These are phyloP conservation scores for Mycothermus thermophilus DNA, from an alignment of 495 filamentous ascomycete genomes.

Conservation along the genomic window DNA sequence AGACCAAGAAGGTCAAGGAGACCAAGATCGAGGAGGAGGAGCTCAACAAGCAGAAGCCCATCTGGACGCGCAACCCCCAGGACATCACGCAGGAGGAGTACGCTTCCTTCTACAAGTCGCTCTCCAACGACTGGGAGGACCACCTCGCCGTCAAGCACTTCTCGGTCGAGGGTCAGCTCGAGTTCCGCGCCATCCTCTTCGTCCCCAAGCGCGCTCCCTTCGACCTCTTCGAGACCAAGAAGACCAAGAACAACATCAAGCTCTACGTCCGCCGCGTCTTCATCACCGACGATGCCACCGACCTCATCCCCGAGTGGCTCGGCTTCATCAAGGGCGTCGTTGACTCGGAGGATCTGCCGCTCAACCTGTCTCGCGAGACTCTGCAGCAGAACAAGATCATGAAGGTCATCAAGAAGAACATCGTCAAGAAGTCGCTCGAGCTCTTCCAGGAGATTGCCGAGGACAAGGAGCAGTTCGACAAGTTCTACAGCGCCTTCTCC, in stretches of 20 bases:
- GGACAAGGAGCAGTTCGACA: conserved; percentile 99
- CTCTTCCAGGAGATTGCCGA: conserved; percentile 97
- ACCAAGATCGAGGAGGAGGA: conserved; percentile 97
- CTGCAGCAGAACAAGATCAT: conserved; percentile 99
- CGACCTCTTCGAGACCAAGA: conserved; percentile 99
- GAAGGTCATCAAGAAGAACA: conserved; percentile 99
- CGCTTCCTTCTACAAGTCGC: conserved; percentile 97
- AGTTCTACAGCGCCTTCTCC: conserved; percentile 98
- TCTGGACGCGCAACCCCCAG: conserved; percentile 96
- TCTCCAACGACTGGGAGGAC: conserved; percentile 99
- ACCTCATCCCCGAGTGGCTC: conserved; percentile 98
- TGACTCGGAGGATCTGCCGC: conserved; percentile 96
- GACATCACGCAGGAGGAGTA: conserved; percentile 97
- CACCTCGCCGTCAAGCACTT: conserved; percentile 99
- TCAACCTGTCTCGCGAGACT: conserved; percentile 99
- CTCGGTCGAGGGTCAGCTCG: conserved; percentile 99
- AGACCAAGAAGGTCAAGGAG: conserved; percentile 99
- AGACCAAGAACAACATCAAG: conserved; percentile 99
- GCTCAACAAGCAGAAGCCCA: conserved; percentile 97
- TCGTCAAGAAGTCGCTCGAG: conserved; percentile 99
- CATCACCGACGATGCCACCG: conserved; percentile 98
- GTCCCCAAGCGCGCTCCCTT: conserved; percentile 99
- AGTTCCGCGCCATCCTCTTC: conserved; percentile 99
- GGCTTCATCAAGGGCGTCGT: conserved; percentile 99
- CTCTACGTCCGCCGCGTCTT: conserved; percentile 99